These are phyloP conservation scores for Babesia gibsoni DNA, from an alignment of 169 alveolate genomes.

Conservation along the genomic window DNA sequence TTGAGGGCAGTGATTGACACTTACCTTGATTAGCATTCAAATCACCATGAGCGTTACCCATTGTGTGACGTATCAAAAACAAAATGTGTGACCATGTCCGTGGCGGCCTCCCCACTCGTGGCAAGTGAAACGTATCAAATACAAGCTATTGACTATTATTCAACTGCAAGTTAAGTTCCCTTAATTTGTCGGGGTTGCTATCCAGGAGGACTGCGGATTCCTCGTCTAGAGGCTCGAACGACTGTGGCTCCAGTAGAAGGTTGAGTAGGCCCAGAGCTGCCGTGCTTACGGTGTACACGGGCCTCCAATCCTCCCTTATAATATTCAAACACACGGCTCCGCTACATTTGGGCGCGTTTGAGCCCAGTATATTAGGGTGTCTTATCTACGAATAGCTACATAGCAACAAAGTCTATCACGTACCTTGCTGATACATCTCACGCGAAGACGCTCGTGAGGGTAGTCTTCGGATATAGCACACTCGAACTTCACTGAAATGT, in stretches of 20 bases:
- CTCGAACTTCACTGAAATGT: conserved; percentile 17
- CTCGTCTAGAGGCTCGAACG: conserved; percentile 51
- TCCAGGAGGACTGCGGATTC: conserved; percentile 29
- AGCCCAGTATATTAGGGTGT: conserved; percentile 56
- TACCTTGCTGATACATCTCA: conserved; percentile 36
- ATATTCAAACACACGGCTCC: conserved; percentile 91
- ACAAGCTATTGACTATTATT: not conserved
- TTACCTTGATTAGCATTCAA: conserved; percentile 22
- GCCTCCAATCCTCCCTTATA: conserved; percentile 91
- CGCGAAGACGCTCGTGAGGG: conserved; percentile 52
- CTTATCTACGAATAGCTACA: not conserved
- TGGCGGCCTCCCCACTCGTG: conserved; percentile 33
- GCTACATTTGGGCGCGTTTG: conserved; percentile 47
- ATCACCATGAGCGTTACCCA: conserved; percentile 61
- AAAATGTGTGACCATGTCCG: not conserved
- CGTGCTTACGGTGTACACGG: conserved; percentile 80
- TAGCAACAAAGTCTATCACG: not conserved
- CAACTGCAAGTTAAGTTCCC: conserved; percentile 1
- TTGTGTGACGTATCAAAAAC: not conserved
- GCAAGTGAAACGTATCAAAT: not conserved
- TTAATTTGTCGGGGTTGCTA: conserved; percentile 25
- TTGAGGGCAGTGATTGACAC: not conserved
- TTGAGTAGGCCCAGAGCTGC: conserved; percentile 84
- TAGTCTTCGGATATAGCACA: conserved; percentile 40
- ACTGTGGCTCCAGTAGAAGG: conserved; percentile 65